These are phyloP conservation scores for Debaryomyces nepalensis DNA, from an alignment of 1,139 yeast genomes.

Conservation along the genomic window DNA sequence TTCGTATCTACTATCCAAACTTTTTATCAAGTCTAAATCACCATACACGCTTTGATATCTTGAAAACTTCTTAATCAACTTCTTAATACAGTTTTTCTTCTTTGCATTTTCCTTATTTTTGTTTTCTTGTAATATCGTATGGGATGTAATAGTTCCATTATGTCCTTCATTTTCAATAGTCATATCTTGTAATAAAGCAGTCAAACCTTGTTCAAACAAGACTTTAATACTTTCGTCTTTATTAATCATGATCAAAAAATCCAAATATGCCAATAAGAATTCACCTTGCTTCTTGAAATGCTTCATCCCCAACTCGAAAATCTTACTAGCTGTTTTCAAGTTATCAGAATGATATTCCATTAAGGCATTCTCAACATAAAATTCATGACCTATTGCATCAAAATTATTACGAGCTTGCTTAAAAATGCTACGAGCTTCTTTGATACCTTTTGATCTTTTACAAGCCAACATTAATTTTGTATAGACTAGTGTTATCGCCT, in stretches of 20 bases:
- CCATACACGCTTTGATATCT: slow-evolving; percentile 14
- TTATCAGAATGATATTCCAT: slow-evolving; percentile 76
- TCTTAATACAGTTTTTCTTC: slow-evolving; percentile 27
- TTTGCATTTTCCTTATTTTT: slow-evolving; percentile 19
- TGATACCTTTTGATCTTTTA: slow-evolving; percentile 66
- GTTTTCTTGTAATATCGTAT: slow-evolving; percentile 1
- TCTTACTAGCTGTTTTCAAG: slow-evolving; percentile 70
- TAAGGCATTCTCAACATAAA: slow-evolving; percentile 81
- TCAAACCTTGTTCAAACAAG: slow-evolving; percentile 57
- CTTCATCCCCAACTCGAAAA: slow-evolving; percentile 81
- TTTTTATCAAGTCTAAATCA: slow-evolving; percentile 24
- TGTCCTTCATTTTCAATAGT: slow-evolving; percentile 20
- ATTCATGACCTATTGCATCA: slow-evolving; percentile 65
- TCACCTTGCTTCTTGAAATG: slow-evolving; percentile 59
- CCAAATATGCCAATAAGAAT: slow-evolving; percentile 71
- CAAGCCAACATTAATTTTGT: slow-evolving; percentile 62
- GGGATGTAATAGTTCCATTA: background rate
- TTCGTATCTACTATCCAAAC: slow-evolving; percentile 68
- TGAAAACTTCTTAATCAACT: slow-evolving; percentile 19
- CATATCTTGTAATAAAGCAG: slow-evolving; percentile 38
- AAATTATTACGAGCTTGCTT: slow-evolving; percentile 58
- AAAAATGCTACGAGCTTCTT: slow-evolving; percentile 73
- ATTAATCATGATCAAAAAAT: slow-evolving; percentile 70
- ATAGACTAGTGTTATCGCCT: slow-evolving; percentile 54
- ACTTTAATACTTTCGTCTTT: slow-evolving; percentile 85